Evolutionary conservation across 495 filamentous ascomycete genomes (phyloP), one percentile per base, ranked within the genome.

Genomic region (Bacidia gigantensis): DNA sequence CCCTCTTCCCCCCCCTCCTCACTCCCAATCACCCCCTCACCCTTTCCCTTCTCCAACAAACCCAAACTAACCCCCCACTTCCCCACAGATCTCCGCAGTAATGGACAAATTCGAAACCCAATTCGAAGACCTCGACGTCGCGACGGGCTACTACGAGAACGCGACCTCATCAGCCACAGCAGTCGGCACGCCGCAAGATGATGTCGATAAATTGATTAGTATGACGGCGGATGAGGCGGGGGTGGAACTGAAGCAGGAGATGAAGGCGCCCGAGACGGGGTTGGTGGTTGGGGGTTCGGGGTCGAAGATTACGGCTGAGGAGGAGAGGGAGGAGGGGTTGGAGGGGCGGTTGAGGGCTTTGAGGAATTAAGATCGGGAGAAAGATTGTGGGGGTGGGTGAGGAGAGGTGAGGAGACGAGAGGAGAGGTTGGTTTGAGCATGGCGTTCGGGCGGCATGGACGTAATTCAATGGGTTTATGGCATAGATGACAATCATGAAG

Each of bases 151-250:
- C 67, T 88, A 88, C 69, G 83, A 88, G 66, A 87, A 86, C 62
- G 85, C 85, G 40, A 88, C 86, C 44, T 77, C 79, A 9, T 77
- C 77, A 41, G 80, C 80, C 44, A 89, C 86, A 0, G 82, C 83
- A 11, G 77, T 83, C 23, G 82, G 78, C 50, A 86, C 85, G 39
- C 84, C 84, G 53, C 86, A 89, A 60, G 86, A 89, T 49, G 84
- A 86, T 58, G 86, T 90, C 11, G 86, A 90, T 65, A 75, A 84
- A 54, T 64, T 90, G 58, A 82, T 89, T 63, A 76, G 72, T 51
- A 83, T 89, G 71, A 79, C 87, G 7, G 86, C 86, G 49, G 86
- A 90, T 66, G 85, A 89, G 65, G 84, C 83, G 14, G 86, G 86
- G 24, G 70, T 90, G 47, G 81, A 89, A 67, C 68, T 89, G 51